phyloP scores from a whole-genome alignment of 768 basidiomycete genomes.

The Boletellus emodensis region DNA sequence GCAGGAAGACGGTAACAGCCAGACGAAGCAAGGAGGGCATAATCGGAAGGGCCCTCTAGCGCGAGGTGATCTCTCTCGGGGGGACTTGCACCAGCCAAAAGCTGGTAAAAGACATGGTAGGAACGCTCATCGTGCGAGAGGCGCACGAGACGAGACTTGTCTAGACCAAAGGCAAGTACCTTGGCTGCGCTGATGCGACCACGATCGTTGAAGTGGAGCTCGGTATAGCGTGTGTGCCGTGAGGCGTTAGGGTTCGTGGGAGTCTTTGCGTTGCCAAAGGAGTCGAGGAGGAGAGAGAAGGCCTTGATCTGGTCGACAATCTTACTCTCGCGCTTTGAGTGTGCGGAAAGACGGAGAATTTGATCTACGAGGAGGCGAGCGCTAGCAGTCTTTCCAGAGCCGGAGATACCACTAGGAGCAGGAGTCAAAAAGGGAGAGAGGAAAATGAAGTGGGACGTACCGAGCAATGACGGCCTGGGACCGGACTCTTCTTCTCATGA shows the following conservation, averaged over 20 bases:
- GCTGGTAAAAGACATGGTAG: constrained; percentile 65
- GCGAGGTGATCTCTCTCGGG: constrained; percentile 49
- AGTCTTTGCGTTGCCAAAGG: constrained; percentile 68
- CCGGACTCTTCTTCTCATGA: constrained; percentile 53
- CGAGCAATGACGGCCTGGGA: constrained; percentile 55
- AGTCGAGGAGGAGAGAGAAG: constrained; percentile 51
- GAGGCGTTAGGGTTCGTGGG: constrained; percentile 60
- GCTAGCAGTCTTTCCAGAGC: constrained; percentile 56
- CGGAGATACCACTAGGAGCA: constrained; percentile 52
- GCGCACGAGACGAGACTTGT: constrained; percentile 54
- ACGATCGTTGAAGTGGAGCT: constrained; percentile 56
- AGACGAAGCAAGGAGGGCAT: constrained; percentile 54
- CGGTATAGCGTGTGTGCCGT: constrained; percentile 55
- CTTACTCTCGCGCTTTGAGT: constrained; percentile 50
- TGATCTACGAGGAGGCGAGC: constrained; percentile 53
- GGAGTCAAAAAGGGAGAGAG: constrained; percentile 13
- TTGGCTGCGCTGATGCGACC: constrained; percentile 56
- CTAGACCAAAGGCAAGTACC: constrained; percentile 56
- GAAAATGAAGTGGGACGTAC: constrained; percentile 29
- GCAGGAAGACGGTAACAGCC: constrained; percentile 62
- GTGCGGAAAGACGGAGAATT: constrained; percentile 55
- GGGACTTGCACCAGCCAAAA: constrained; percentile 55
- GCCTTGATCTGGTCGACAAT: constrained; percentile 55
- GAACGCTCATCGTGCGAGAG: constrained; percentile 59
- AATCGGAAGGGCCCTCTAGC: constrained; percentile 57